Evolutionary conservation across 1,284 basidiomycete species (phyloP), one percentile per base, ranked within the genome.

Genomic region (Marasmius oreades): DNA sequence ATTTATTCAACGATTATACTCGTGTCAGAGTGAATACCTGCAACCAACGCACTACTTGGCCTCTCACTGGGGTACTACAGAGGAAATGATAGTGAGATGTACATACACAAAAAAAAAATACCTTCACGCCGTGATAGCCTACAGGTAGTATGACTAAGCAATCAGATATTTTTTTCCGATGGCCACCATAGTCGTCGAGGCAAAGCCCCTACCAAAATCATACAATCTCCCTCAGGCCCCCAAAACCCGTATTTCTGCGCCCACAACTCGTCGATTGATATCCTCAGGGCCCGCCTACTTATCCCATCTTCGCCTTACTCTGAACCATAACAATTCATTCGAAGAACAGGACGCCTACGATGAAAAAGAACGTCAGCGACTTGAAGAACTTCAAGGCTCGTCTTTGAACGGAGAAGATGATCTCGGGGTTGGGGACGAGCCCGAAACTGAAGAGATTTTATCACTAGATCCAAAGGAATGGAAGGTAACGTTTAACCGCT

Each of bases 381-480:
- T 78, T 10, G 80, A 79, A 34, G 78, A 77, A 8, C 71, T 84
- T 23, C 79, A 82, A 62, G 83, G 76, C 7, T 78, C 77, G 47
- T 79, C 79, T 22, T 72, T 76, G 14, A 82, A 80, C 53, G 81
- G 80, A 23, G 89, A 90, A 59, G 95, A 94, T 69, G 94, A 97
- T 74, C 85, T 90, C 18, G 94, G 94, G 46, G 88, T 98, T 7
- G 95, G 95, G 5, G 92, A 96, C 59, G 97, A 99, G 75, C 78
- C 87, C 59, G 97, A 99, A 77, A 75, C 81, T 34, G 77, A 79
- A 10, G 88, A 88, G 24, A 68, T 95, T 51, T 74, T 96, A 47
- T 72, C 77, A 31, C 77, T 87, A 18, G 97, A 99, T 77, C 93
- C 96, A 16, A 98, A 98, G 73, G 95, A 98, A 72, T 99, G 96